Base-by-base conservation (phyloP, 2,329 filamentous ascomycete species). In the Bisporella sp. region DNA sequence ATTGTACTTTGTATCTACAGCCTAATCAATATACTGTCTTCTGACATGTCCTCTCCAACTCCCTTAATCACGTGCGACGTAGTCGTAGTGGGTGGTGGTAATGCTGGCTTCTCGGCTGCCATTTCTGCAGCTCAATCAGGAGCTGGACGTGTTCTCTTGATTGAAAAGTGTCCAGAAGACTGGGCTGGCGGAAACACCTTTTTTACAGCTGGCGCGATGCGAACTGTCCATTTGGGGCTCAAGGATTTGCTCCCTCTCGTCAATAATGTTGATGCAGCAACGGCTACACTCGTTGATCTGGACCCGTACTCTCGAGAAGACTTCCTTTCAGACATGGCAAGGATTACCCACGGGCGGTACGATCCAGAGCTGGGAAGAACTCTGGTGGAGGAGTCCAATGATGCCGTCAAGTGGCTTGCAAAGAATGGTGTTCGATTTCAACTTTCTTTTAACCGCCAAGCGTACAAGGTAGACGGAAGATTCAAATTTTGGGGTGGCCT, bases 401-500 rank as follows among this genome's bases (percentile, higher is more conserved):
- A 62, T 0, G 66, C 76, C 0, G 64, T 82, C 6, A 73, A 76
- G 57, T 84, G 81, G 81, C 68, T 84, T 2, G 70, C 70, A 1
- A 54, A 62, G 44, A 71, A 78, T 40, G 81, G 81, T 0, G 66
- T 82, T 2, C 68, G 72, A 1, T 84, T 81, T 58, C 73, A 80
- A 59, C 67, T 86, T 3, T 77, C 74, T 2, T 85, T 85, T 63
- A 79, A 84, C 52, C 71, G 83, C 3, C 82, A 87, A 60, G 79
- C 83, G 0, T 87, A 83, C 61, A 70, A 81, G 50, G 73, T 84
- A n/a, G 69, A 78, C 46, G 79, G 77, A 1, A 68, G 75, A 31
- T 73, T 74, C 59, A 81, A 79, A 59, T 86, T 86, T 62, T 86
- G 82, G 82, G 83, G 83, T 8, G 82, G 82, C 0, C 65, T 87